A percentile compares a stretch with the other conserved stretches of the same genome.
Conservation (phyloP, 2,329 filamentous ascomycete species). For the Colletotrichum falcatum region DNA sequence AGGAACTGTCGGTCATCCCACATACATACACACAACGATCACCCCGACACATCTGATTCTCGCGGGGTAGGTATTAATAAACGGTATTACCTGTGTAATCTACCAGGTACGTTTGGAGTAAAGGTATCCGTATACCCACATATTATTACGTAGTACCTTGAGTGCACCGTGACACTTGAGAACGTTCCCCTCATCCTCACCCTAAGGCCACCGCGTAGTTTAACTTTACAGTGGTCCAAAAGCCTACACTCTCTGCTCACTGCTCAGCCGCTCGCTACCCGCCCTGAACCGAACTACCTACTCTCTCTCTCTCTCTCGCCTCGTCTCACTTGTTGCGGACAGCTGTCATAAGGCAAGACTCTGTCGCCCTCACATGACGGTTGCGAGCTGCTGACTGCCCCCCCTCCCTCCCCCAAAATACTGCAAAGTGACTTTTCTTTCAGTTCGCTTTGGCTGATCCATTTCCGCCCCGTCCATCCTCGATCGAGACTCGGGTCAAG, state of each 20-base stretch:
- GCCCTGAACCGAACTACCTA: not conserved
- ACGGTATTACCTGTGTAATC: too few relatives aligned
- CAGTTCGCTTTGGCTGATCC: slow-evolving; percentile 14
- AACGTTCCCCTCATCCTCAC: not conserved
- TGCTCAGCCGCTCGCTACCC: not conserved
- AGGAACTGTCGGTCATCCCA: slow-evolving; percentile 27
- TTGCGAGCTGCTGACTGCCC: slow-evolving; percentile 26
- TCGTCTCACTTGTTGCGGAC: slow-evolving; percentile 19
- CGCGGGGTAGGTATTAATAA: slow-evolving; percentile 36
- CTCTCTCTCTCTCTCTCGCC: not conserved
- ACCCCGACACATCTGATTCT: slow-evolving; percentile 17
- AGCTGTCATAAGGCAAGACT: slow-evolving; percentile 28
- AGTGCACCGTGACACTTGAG: not conserved
- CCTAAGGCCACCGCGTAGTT: slow-evolving; percentile 11
- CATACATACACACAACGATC: not conserved
- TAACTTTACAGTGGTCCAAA: not conserved
- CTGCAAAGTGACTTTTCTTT: slow-evolving; percentile 28
- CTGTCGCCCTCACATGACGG: slow-evolving; percentile 37
- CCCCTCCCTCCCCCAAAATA: too few relatives aligned
- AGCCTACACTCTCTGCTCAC: slow-evolving; percentile 12
- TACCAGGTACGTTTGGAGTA: too few relatives aligned
- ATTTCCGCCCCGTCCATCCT: not conserved
- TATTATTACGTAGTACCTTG: not conserved
- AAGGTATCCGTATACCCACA: not conserved
- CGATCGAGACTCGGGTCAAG: slow-evolving; percentile 25